phyloP scores from a whole-genome alignment of 2,329 filamentous ascomycete species.

The Dactylonectria macrodidyma region DNA sequence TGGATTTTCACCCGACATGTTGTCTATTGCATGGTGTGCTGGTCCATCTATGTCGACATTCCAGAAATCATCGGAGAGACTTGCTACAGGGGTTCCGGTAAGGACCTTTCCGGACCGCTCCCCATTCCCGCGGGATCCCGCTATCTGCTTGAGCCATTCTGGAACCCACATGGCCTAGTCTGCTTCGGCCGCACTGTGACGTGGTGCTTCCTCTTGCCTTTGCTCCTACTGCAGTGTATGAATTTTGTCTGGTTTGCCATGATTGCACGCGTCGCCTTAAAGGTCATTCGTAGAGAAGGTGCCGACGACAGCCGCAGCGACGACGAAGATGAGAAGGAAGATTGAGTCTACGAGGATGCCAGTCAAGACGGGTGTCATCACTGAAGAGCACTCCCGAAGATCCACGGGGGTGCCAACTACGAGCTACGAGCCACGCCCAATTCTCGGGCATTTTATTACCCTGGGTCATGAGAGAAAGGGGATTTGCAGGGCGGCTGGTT shows the following conservation, averaged over 20 bases:
- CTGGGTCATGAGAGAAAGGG: background rate
- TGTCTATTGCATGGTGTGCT: conserved; percentile 83
- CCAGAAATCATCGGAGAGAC: conserved; percentile 22
- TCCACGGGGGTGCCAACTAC: background rate
- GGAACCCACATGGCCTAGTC: conserved; percentile 23
- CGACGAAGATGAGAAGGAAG: conserved; percentile 24
- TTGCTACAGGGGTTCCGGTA: conserved; percentile 20
- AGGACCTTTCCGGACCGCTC: conserved; percentile 13
- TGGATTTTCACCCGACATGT: conserved; percentile 90
- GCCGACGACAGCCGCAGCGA: conserved; percentile 33
- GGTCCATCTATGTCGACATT: conserved; percentile 64
- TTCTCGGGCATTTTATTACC: background rate
- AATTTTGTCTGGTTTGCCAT: conserved; percentile 31
- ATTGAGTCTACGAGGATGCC: conserved; percentile 2
- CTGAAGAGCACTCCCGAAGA: background rate
- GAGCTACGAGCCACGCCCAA: background rate
- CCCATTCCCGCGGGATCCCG: conserved; percentile 8
- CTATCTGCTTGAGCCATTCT: conserved; percentile 29
- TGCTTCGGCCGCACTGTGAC: conserved; percentile 23
- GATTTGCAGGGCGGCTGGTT: background rate
- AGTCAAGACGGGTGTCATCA: background rate
- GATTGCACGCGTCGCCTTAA: conserved; percentile 29
- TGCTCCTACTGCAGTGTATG: conserved; percentile 26
- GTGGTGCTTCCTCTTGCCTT: conserved; percentile 27
- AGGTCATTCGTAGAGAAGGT: conserved; percentile 21